Evolutionary conservation across 176 grass and related monocot genomes (phyloP).

Genomic region (Triticum urartu): DNA sequence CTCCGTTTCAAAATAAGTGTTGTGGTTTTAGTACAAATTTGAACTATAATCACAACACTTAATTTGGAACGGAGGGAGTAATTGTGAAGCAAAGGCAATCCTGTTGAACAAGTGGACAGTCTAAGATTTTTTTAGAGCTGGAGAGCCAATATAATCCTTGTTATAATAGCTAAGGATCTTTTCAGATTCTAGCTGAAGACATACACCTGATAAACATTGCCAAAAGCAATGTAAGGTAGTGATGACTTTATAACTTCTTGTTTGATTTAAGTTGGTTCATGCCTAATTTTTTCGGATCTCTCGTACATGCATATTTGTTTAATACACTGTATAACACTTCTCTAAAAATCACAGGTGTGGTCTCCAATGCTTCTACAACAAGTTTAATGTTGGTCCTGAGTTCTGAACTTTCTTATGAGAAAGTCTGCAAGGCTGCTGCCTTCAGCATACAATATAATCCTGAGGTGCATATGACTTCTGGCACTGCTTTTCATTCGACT

Average conservation of each 20-base stretch:
- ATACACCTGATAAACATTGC: background rate
- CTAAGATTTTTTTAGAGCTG: background rate
- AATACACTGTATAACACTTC: background rate
- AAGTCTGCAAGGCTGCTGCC: background rate
- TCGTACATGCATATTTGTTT: background rate
- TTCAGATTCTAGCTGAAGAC: background rate
- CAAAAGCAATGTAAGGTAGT: background rate
- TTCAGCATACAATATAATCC: background rate
- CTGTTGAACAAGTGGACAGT: background rate
- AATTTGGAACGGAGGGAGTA: too few species aligned
- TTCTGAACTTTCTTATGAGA: background rate
- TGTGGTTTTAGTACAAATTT: too few species aligned
- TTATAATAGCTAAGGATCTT: background rate
- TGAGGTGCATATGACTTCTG: conserved; percentile 6
- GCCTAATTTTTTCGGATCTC: background rate
- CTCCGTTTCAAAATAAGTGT: too few species aligned
- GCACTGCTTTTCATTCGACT: background rate
- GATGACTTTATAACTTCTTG: background rate
- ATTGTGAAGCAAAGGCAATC: background rate
- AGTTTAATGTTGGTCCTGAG: background rate
- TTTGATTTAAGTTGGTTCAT: background rate
- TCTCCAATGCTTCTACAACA: background rate
- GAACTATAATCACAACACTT: too few species aligned
- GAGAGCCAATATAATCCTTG: background rate
- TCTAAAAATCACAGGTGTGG: background rate